phyloP scores from a whole-genome alignment of 148 eudicot genomes.

The Fagopyrum esculentum region DNA sequence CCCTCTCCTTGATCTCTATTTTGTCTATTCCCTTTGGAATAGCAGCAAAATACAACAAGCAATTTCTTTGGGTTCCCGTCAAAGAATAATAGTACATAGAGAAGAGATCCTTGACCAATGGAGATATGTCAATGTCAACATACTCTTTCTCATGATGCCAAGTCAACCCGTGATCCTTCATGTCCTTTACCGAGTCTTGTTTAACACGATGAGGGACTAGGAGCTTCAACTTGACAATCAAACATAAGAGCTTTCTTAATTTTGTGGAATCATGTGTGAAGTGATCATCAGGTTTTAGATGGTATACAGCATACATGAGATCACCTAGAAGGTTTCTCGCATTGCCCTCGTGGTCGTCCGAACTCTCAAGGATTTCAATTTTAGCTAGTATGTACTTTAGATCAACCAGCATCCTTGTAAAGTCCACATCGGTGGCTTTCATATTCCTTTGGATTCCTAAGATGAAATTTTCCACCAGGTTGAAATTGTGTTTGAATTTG shows the following conservation, averaged over 20 bases:
- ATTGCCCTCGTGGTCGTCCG: not conserved
- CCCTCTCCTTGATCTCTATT: conserved; percentile 18
- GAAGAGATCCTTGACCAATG: not conserved
- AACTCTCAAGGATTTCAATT: not conserved
- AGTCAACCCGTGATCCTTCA: not conserved
- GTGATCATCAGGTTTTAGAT: not conserved
- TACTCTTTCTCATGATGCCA: no score
- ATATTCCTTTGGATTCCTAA: not conserved
- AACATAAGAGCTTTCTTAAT: not conserved
- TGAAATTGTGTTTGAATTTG: not conserved
- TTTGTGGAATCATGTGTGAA: not conserved
- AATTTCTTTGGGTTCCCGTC: not conserved
- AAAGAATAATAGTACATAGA: not conserved
- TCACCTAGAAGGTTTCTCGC: not conserved
- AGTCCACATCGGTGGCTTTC: not conserved
- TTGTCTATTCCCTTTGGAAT: not conserved
- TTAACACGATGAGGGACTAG: not conserved
- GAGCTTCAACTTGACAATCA: not conserved
- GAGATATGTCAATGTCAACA: not conserved
- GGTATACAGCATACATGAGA: not conserved
- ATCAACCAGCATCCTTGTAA: not conserved
- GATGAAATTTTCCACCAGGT: not conserved
- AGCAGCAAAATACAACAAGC: not conserved
- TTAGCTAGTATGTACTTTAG: not conserved
- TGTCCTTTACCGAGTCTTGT: not conserved